These are phyloP conservation scores for Aspergillus caelatus DNA, from an alignment of 2,329 filamentous ascomycete genomes.

Conservation along the genomic window DNA sequence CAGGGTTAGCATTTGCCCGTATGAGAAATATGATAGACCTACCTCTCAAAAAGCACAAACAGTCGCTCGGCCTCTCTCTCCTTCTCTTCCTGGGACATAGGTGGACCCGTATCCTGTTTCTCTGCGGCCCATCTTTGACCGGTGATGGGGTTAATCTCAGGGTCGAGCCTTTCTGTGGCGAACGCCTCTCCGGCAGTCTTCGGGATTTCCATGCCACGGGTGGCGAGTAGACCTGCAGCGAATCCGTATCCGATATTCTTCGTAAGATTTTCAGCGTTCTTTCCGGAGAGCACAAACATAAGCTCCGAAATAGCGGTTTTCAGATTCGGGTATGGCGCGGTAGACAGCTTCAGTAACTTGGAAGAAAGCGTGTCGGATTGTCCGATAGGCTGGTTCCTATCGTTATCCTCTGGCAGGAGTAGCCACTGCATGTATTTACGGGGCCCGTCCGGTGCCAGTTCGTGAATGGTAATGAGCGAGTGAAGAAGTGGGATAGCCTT, in stretches of 20 bases:
- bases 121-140: conserved; percentile 78
- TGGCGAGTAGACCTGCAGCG: conserved; percentile 85
- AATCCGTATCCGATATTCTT: conserved; percentile 94
- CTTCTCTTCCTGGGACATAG: conserved; percentile 91
- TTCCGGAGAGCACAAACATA: conserved; percentile 84
- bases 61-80: conserved; percentile 86
- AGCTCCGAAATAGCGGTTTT: conserved; percentile 75
- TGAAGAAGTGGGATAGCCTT: conserved; percentile 73
- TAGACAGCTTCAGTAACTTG: conserved; percentile 75
- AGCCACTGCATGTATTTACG: conserved; percentile 64
- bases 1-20: conserved; percentile 17
- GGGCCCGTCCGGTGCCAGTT: conserved; percentile 65
- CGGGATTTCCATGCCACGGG: conserved; percentile 78
- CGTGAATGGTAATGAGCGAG: conserved; percentile 71
- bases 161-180: conserved; percentile 35
- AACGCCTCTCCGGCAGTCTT: conserved; percentile 63
- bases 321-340: conserved; percentile 72
- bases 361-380: conserved; percentile 73
- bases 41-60: conserved; percentile 90
- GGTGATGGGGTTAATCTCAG: conserved; percentile 76
- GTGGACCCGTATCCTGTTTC: conserved; percentile 58
- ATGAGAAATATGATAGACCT: conserved; percentile 25
- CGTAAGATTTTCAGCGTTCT: conserved; percentile 77
- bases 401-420: conserved; percentile 75
- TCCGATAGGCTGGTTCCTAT: conserved; percentile 77